Evolutionary conservation across 805 yeast species (phyloP).

Genomic region (Wickerhamomyces xylosicus): DNA sequence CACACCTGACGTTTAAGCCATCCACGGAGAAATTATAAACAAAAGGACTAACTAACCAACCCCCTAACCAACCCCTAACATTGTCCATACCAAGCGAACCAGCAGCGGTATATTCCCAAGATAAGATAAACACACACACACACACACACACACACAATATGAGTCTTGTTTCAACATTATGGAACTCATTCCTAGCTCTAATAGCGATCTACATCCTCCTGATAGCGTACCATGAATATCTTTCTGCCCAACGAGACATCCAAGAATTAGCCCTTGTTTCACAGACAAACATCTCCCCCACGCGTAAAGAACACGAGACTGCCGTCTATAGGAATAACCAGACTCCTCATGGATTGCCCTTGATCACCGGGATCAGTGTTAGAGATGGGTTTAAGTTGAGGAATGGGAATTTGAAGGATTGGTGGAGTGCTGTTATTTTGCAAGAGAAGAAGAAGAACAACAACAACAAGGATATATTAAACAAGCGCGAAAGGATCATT

Average conservation of each 20-base stretch:
- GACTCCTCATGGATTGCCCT: constrained; percentile 60
- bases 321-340: constrained; percentile 69
- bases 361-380: constrained; percentile 60
- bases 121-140: no score
- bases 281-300: constrained; percentile 58
- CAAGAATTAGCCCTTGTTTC: constrained; percentile 44
- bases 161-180: no score
- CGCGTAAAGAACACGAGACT: constrained; percentile 58
- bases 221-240: constrained; percentile 11
- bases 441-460: constrained; percentile 12
- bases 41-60: no score
- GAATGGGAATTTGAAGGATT: constrained; percentile 66
- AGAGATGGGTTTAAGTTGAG: constrained; percentile 55
- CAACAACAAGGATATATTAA: no score
- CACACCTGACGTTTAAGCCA: no score
- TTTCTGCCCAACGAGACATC: constrained; percentile 37
- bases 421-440: constrained; percentile 49
- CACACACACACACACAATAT: no score
- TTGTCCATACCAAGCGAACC: no score
- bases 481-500: no score
- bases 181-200: not conserved
- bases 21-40: no score
- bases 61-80: no score
- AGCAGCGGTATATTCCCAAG: no score
- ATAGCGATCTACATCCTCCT: not conserved